Evolutionary conservation across 2,329 filamentous ascomycete genomes (phyloP), one percentile per base, ranked within the genome.

Genomic region (Aspergillus vadensis): DNA sequence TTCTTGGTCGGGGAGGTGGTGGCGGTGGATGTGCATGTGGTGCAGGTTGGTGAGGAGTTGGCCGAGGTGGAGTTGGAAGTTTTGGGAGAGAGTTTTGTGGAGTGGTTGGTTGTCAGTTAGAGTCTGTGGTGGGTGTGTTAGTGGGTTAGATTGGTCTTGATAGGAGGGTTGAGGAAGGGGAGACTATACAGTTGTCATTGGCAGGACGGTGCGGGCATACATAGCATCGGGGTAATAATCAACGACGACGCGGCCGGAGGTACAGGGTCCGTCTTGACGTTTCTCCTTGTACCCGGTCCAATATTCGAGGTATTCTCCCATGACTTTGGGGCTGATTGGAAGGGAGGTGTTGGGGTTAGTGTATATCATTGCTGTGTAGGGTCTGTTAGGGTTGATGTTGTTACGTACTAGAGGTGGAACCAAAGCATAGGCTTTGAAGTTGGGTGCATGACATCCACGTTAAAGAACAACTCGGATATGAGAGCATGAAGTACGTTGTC

Each of bases 1-100:
- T 39, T 74, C 72, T 62, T 74, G 72, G 58, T 71, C 68, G 0
- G 71, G 71, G 9, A 73, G 19, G 21, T 69, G 67, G 61, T 72
- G 68, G 15, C 61, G 66, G 5, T 60, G 63, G 3, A 63, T 54
- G 7, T 57, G 55, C 15, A 68, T 62, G 15, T 57, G 60, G 25
- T 61, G 57, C 15, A 70, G 43, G 48, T 71, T 57, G 10, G 63
- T 47, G n/a, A 67, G 58, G 15, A 72, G 57, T 47, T 72, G 69
- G 6, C 62, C 56, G 3, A 73, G 65, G 7, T 73, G 66, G 8
- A 70, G 62, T 50, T 73, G 69, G 61, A 73, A 68, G 9, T 69
- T 70, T 12, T 58, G 63, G 17, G 60, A 49, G 1, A 74, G 65
- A 47, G 64, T 41, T 17, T 58, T 27, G 3, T 44, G 15, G 21